These are phyloP conservation scores for Russula olivacea DNA, from an alignment of 768 basidiomycete species.

Conservation along the genomic window DNA sequence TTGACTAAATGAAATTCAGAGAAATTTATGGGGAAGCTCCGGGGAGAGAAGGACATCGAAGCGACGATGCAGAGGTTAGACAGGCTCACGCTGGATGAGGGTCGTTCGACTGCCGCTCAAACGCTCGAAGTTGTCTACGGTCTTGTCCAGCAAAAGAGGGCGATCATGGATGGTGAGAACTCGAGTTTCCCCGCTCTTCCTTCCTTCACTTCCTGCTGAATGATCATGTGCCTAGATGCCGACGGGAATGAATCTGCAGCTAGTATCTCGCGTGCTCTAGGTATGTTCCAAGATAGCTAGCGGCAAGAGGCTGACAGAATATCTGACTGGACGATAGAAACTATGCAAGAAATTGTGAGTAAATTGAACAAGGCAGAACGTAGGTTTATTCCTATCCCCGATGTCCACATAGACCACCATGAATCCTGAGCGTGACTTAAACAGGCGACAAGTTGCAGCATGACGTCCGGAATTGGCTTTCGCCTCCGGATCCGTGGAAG, in stretches of 20 bases:
- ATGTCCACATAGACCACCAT: no score
- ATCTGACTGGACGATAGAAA: background rate
- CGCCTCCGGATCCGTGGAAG: slow-evolving; percentile 8
- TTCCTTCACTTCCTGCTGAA: background rate
- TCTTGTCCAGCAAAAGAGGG: slow-evolving; percentile 1
- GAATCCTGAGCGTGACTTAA: background rate
- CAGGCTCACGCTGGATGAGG: slow-evolving; percentile 4
- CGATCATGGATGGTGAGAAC: background rate
- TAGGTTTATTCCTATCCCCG: background rate
- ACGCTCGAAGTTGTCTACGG: background rate
- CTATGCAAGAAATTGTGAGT: background rate
- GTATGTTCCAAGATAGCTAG: background rate
- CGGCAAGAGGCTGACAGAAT: background rate
- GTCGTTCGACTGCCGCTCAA: background rate
- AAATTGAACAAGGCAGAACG: background rate
- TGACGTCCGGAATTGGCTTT: background rate
- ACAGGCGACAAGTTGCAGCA: background rate
- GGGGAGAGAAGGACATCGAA: slow-evolving; percentile 8
- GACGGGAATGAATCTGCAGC: background rate
- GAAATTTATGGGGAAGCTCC: slow-evolving; percentile 5
- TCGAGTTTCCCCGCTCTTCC: no score
- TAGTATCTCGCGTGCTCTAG: background rate
- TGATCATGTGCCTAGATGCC: background rate
- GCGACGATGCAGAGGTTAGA: background rate
- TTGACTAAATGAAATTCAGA: background rate